Conservation (phyloP, 495 filamentous ascomycete genomes). For the Lepidopterella palustris region DNA sequence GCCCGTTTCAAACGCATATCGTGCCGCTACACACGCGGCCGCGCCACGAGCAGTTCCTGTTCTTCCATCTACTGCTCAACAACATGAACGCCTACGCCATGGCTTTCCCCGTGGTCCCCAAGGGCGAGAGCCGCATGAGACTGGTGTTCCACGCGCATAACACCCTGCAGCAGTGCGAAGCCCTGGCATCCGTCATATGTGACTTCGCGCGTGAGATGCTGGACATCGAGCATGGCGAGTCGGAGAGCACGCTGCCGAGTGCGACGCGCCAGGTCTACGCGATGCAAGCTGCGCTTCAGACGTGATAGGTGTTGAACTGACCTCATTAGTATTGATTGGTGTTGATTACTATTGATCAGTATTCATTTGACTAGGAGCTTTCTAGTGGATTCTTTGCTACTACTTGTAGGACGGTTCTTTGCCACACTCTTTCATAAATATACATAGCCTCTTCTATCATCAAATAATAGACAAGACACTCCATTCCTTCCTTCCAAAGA, state of each 20-base stretch:
- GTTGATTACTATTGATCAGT: too few species aligned
- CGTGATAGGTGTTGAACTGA: too few species aligned
- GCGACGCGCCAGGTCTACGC: not conserved
- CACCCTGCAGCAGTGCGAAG: slow-evolving; percentile 43
- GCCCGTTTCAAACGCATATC: not conserved
- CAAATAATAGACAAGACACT: too few species aligned
- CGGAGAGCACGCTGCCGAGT: not conserved
- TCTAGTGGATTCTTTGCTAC: too few species aligned
- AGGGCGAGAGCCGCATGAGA: slow-evolving; percentile 45
- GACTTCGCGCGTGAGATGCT: slow-evolving; percentile 39
- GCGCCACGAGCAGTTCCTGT: not conserved
- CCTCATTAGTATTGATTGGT: too few species aligned
- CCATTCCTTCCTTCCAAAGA: too few species aligned
- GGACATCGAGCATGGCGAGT: slow-evolving; percentile 19
- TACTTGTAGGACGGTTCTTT: too few species aligned
- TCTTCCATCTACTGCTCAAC: not conserved
- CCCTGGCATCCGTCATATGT: slow-evolving; percentile 37
- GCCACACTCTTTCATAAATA: too few species aligned
- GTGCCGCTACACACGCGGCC: not conserved
- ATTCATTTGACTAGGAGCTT: too few species aligned
- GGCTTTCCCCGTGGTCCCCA: slow-evolving; percentile 45
- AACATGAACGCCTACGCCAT: slow-evolving; percentile 30
- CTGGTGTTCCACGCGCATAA: slow-evolving; percentile 48
- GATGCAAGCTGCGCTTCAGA: too few species aligned
- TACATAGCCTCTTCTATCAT: too few species aligned